A percentile compares a stretch with the other conserved stretches of the same genome.
phyloP scores from a whole-genome alignment of 1,139 yeast genomes.

The Saccharomyces hybrid region DNA sequence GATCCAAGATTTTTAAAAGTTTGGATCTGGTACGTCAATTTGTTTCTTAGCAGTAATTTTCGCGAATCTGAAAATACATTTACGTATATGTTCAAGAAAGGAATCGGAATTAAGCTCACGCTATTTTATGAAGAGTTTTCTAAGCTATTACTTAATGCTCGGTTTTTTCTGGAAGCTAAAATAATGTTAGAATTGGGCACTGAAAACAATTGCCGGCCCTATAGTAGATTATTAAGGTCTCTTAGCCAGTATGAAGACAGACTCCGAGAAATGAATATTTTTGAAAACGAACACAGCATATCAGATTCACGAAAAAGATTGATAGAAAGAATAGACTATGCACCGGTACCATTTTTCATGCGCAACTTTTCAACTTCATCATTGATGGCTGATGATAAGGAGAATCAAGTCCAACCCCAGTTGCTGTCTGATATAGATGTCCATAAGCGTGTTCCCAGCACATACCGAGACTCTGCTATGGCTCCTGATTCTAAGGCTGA shows the following conservation, averaged over 20 bases:
- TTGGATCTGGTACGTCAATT: conserved; percentile 47
- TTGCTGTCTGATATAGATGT: background rate
- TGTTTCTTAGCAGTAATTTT: conserved; percentile 13
- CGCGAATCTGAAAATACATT: conserved; percentile 39
- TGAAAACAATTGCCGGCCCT: conserved; percentile 55
- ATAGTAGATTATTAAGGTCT: conserved; percentile 45
- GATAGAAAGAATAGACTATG: background rate
- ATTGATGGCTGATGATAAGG: background rate
- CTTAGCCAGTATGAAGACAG: conserved; percentile 34
- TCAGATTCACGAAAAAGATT: background rate
- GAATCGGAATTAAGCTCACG: conserved; percentile 62
- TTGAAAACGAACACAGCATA: background rate
- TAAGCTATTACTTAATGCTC: conserved; percentile 44
- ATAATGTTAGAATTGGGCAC: conserved; percentile 60
- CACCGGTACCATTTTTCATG: background rate
- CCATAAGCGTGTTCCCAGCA: background rate
- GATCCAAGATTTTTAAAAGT: conserved; percentile 72
- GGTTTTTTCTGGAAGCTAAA: conserved; percentile 50
- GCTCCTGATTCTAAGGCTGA: background rate
- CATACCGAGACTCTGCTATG: background rate
- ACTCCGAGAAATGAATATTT: conserved; percentile 13
- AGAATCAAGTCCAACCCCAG: background rate
- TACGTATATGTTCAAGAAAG: conserved; percentile 62
- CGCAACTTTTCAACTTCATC: background rate
- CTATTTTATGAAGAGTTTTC: conserved; percentile 80